A percentile compares a stretch with the other conserved stretches of the same genome.
Conservation (phyloP, 805 yeast species). For the Yarrowia phangngaensis region DNA sequence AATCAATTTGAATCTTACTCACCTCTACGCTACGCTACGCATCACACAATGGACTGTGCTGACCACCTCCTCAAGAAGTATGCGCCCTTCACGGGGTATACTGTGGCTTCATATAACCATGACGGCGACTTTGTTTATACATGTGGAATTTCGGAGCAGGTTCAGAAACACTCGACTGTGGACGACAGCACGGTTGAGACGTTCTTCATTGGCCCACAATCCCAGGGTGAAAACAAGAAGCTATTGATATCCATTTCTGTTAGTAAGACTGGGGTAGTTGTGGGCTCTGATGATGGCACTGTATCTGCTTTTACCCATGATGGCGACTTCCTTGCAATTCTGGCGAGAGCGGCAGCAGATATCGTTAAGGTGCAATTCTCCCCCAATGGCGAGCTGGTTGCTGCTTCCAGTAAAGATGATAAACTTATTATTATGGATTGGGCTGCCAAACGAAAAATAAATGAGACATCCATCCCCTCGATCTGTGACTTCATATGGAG, state of each 20-base stretch:
- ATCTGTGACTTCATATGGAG: conserved; percentile 3
- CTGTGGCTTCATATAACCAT: conserved; percentile 12
- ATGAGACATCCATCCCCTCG: not conserved
- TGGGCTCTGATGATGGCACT: conserved; percentile 9
- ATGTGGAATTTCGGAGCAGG: conserved; percentile 13
- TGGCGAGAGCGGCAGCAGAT: not conserved
- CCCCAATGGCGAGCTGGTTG: conserved; percentile 4
- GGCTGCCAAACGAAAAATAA: conserved; percentile 1
- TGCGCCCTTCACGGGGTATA: conserved; percentile 16
- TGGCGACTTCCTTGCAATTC: conserved; percentile 1
- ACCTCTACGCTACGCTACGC: not conserved
- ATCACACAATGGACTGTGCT: conserved; percentile 17
- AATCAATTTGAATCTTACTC: conserved; percentile 7
- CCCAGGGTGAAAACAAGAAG: not conserved
- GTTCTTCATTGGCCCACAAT: not conserved
- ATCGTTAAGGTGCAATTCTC: conserved; percentile 1
- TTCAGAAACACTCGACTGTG: conserved; percentile 6
- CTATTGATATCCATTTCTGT: not conserved
- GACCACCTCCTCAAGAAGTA: conserved; percentile 12
- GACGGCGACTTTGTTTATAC: conserved; percentile 6
- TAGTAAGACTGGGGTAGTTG: not conserved
- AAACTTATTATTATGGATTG: conserved; percentile 1
- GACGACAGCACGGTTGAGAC: not conserved
- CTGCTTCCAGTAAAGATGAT: conserved; percentile 3
- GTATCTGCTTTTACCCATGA: not conserved